Evolutionary conservation across 768 basidiomycete genomes (phyloP).

Genomic region (Lactarius indigo): DNA sequence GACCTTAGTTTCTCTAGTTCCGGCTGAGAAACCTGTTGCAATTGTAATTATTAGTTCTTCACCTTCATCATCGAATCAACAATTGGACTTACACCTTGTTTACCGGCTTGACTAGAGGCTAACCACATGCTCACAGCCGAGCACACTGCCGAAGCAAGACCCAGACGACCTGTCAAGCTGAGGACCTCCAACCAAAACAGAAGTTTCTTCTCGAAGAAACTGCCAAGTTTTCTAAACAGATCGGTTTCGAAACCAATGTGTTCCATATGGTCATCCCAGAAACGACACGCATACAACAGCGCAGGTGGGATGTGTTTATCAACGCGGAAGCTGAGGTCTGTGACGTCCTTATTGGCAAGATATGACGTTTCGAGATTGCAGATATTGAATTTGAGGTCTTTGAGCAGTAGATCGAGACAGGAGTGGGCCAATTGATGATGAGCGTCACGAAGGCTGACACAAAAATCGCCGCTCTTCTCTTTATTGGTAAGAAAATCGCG

Average conservation of each 20-base stretch:
- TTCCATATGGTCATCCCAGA: constrained; percentile 2
- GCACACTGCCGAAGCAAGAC: neutral
- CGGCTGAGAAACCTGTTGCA: neutral
- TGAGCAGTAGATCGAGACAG: neutral
- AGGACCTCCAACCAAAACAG: constrained; percentile 5
- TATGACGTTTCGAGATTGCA: neutral
- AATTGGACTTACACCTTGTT: neutral
- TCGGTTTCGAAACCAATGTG: neutral
- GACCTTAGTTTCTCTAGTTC: neutral
- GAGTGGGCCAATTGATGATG: neutral
- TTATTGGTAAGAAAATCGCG: neutral
- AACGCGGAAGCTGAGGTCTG: neutral
- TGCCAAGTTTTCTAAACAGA: neutral
- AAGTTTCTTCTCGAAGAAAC: neutral
- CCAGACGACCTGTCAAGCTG: neutral
- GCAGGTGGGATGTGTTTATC: neutral
- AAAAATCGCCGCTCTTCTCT: neutral
- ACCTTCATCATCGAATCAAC: neutral
- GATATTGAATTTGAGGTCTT: neutral
- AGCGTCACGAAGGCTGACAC: neutral
- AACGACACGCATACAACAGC: neutral
- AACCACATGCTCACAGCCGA: neutral
- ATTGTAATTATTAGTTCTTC: neutral
- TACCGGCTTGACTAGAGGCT: neutral
- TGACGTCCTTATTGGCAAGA: neutral